Evolutionary conservation across 1,284 basidiomycete species (phyloP), one percentile per base, ranked within the genome.

Genomic region (Ustanciosporium gigantosporum): DNA sequence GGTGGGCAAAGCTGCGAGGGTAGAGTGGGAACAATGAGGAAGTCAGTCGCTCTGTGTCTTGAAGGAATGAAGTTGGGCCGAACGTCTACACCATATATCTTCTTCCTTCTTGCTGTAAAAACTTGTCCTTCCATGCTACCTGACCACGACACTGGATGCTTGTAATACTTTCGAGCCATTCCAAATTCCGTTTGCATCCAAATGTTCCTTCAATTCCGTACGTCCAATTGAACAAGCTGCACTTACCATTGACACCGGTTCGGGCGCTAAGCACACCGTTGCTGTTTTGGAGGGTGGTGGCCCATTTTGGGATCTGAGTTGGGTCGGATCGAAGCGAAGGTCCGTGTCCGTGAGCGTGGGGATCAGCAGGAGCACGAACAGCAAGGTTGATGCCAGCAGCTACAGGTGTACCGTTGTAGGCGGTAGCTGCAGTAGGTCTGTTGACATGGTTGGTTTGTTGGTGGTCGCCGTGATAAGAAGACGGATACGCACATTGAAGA

Each of bases 301-400:
- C 43, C 57, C 61, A 68, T 48, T 47, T 50, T 32, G 66, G 66
- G 49, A 66, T 46, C 53, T 68, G 66, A 50, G 48, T 46, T 17
- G 47, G 37, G 39, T 68, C 66, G 51, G 52, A 57, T 55, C 66
- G 66, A 40, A 60, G 53, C 42, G 56, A 58, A 48, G 61, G 52
- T 41, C 60, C 56, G 46, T 65, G 57, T 43, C 59, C 60, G 47
- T 68, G 50, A 50, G 56, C 52, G 46, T 64, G 66, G 14, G 62
- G 60, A 52, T 71, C 70, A 46, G 48, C 64, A 27, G 68, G 68
- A 37, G 70, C 70, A 20, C 70, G 68, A 13, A 42, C 70, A 45
- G 53, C 47, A 39, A 67, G 51, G 70, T 70, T 73, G 59, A 66
- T 60, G 52, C 51, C 55, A 47, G 50, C 44, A 48, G 65, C 65